Conservation (phyloP, 2,329 filamentous ascomycete genomes). For the Mollisia scopiformis region DNA sequence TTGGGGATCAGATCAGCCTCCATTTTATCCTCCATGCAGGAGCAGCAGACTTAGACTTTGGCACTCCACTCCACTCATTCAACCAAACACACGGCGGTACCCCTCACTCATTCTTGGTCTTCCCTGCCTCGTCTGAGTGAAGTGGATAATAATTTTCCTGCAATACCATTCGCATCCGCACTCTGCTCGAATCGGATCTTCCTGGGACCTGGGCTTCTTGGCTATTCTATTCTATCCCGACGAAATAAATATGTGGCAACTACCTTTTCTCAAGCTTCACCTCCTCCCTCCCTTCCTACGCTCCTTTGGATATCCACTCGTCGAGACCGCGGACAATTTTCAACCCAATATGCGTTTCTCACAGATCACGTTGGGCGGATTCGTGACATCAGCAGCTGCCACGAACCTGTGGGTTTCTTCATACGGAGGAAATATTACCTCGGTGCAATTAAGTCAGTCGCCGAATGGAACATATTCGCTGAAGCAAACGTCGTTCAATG, state of each 20-base stretch:
- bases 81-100: neutral
- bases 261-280: slow-evolving; percentile 12
- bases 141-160: neutral
- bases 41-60: neutral
- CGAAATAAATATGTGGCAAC: slow-evolving; percentile 16
- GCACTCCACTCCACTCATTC: neutral
- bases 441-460: slow-evolving; percentile 34
- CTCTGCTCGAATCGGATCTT: neutral
- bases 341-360: slow-evolving; percentile 22
- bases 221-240: neutral
- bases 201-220: neutral
- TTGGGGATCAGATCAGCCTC: neutral
- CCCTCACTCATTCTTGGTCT: neutral
- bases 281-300: slow-evolving; percentile 13
- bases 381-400: slow-evolving; percentile 25
- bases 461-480: slow-evolving; percentile 29
- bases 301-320: slow-evolving; percentile 6
- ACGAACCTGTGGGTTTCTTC: slow-evolving; percentile 42
- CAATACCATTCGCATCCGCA: neutral
- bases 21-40: neutral
- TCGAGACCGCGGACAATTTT: slow-evolving; percentile 1
- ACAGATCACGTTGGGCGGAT: slow-evolving; percentile 18
- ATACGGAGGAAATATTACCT: slow-evolving; percentile 41
- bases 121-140: neutral
- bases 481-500: slow-evolving; percentile 21